Base-by-base conservation (phyloP, 495 filamentous ascomycete species). In the Podospora sp. region DNA sequence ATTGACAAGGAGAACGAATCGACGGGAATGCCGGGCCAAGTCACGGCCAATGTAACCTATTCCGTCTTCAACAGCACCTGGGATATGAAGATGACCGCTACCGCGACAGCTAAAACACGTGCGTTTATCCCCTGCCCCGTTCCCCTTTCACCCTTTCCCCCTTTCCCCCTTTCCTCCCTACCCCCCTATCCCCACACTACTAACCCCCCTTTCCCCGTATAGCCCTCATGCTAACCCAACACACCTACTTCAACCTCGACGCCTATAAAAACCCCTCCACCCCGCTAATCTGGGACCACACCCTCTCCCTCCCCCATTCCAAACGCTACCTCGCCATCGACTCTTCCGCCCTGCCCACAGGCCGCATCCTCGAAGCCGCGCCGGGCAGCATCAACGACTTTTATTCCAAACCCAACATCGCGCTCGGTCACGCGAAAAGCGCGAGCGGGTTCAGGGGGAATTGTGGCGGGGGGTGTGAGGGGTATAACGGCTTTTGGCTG, bases 171-270 rank as follows among this genome's bases (percentile, higher is more conserved):
- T 53, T 61, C 68, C 46, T 33, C 36, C 52, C 18, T 12, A n/a
- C n/a, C n/a, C n/a, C 56, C 52, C 49, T 22, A 22, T 22, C 29
- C 1, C 2, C 29, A 62, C 21, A 29, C 29, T 82, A n/a, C 25
- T 74, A 60, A 83, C 18, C 70, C 83, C 59, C 81, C 80, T 65
- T 68, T 84, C 63, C 77, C 12, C 9, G 6, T 53, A 14, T 50
- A 85, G 84, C 36, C 80, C 76, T 91, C 73, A 90, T 90, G 86
- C 85, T 93, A 36, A 79, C 80, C 65, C 90, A 91, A 71, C 89
- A 91, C 79, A 87, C 90, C 64, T 94, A 93, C 80, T 93, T 90
- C 86, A 93, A 93, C 77, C 82, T 94, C 62, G 91, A 92, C 70
- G 91, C 85, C 4, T 93, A 90, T 79, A 79, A 73, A 21, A 79